Percentiles rank a stretch among this genome's conserved stretches.
Conservation (phyloP, 2,329 filamentous ascomycete genomes). For the Ceratocystis cubensis region DNA sequence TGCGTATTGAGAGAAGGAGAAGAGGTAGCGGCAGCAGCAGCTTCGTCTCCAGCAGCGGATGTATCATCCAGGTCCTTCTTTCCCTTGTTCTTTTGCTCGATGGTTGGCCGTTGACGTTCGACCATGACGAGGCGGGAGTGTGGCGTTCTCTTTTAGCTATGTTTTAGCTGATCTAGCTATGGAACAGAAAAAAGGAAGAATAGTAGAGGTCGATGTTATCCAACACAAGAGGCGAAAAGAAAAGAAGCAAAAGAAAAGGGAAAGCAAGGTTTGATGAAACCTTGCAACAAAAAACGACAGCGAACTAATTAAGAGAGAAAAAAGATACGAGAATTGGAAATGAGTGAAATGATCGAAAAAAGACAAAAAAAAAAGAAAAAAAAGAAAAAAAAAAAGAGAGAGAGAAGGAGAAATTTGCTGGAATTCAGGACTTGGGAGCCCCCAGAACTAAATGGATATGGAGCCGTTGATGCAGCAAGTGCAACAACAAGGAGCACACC, state of each 20-base stretch:
- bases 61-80: background rate
- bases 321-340: background rate
- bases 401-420: background rate
- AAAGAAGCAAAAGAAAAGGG: background rate
- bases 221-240: background rate
- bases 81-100: background rate
- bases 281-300: background rate
- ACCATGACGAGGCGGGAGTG: background rate
- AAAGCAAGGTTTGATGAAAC: background rate
- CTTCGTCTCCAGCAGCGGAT: background rate
- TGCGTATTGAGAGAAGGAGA: background rate
- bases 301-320: background rate
- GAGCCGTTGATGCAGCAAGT: background rate
- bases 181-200: background rate
- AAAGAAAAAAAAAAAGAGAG: background rate
- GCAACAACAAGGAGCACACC: background rate
- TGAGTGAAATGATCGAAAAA: background rate
- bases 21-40: background rate
- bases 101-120: background rate
- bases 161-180: background rate
- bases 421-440: background rate
- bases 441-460: background rate
- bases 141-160: background rate
- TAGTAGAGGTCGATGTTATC: background rate
- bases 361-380: background rate